Evolutionary conservation across 495 filamentous ascomycete genomes (phyloP), one percentile per base, ranked within the genome.

Genomic region (Gamarada debralockiae): DNA sequence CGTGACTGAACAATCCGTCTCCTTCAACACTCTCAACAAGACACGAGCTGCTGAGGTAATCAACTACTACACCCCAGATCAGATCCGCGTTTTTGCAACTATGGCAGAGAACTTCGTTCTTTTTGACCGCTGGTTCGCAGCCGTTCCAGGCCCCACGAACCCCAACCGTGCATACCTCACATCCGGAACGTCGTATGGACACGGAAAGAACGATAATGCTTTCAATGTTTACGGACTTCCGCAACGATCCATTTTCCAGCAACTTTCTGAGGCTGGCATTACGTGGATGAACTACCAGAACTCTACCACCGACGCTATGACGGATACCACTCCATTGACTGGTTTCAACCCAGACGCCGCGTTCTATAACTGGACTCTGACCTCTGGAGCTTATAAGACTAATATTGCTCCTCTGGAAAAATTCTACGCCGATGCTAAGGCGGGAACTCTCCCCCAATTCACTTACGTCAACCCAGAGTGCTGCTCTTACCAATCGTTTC

Each of bases 81-180:
- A 79, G 56, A 65, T 78, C 13, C 75, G 74, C 10, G 71, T 77
- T 9, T 62, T 79, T 29, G 69, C 63, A 5, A 41, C 63, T 12
- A 59, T 80, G 52, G 73, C 72, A n/a, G 65, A 79, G 46, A 74
- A 79, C 57, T 80, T 72, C 57, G 61, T 73, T 0, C 67, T 70
- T 20, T 78, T 80, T 58, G 73, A 79, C 66, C 65, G 72, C 58
- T 80, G 76, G 75, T 71, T 73, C 59, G 72, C 73, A 9, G 65
- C 69, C 46, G 64, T 74, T 33, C 75, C 75, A 2, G 77, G 77
- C 10, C 58, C 58, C 2, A 61, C 58, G 15, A 61, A 61, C 44
- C 73, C 75, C 29, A 78, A 78, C 67, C 70, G 76, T 5, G 64
- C 67, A 1, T 71, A 68, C 31, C 55, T 75, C n/a, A 60, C 68